Conservation (phyloP, 169 alveolate genomes). For the Eimeria zaria region DNA sequence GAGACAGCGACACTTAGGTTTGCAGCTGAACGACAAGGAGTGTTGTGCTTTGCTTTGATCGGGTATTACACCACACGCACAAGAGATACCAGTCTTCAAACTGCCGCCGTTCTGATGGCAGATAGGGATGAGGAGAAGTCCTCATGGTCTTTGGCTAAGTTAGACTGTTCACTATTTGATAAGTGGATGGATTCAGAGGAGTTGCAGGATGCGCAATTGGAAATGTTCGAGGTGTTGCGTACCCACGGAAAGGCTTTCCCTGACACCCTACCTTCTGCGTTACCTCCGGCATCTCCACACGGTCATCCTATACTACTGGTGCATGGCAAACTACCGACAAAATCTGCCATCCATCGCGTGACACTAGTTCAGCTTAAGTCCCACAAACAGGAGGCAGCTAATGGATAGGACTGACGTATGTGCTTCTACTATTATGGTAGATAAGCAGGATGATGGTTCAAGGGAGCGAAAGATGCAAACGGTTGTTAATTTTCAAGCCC, state of each 20-base stretch:
- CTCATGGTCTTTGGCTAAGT: neutral
- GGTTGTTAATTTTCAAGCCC: too few relatives aligned
- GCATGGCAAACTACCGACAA: neutral
- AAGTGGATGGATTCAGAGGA: neutral
- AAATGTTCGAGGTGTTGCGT: neutral
- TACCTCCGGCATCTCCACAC: neutral
- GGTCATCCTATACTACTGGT: neutral
- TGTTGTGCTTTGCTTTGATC: neutral
- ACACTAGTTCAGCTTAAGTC: too few relatives aligned
- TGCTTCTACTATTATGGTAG: too few relatives aligned
- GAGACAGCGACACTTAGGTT: neutral
- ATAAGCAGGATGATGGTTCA: too few relatives aligned
- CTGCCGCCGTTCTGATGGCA: neutral
- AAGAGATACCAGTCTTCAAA: neutral
- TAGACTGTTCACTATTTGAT: neutral
- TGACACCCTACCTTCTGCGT: neutral
- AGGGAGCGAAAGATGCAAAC: too few relatives aligned
- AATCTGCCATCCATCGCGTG: neutral
- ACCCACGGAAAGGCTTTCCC: neutral
- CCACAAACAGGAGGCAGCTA: too few relatives aligned
- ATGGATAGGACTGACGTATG: too few relatives aligned
- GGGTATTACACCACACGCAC: neutral
- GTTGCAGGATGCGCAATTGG: neutral
- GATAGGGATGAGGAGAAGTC: neutral
- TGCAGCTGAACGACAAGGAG: neutral